Conservation (phyloP, 495 filamentous ascomycete genomes). For the Bacidia rubella region DNA sequence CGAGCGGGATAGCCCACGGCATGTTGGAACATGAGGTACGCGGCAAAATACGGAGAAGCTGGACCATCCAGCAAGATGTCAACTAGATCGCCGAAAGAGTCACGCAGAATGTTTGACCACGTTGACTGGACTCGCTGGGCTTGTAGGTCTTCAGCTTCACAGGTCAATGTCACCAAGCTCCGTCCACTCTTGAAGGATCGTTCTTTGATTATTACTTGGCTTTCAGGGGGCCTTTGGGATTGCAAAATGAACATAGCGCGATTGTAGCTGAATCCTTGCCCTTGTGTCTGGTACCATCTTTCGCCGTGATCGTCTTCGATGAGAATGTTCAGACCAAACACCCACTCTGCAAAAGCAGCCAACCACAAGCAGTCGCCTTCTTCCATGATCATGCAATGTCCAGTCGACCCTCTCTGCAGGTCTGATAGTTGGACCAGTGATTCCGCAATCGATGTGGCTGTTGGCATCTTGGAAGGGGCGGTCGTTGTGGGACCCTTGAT, state of each 20-base stretch:
- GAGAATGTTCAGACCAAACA: constrained; percentile 5
- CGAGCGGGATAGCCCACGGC: no score
- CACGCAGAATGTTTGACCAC: background rate
- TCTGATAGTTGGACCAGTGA: constrained; percentile 1
- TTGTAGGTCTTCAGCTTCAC: background rate
- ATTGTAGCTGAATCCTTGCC: background rate
- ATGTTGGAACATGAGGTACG: no score
- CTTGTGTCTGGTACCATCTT: background rate
- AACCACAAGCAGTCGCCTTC: constrained; percentile 8
- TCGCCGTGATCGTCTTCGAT: background rate
- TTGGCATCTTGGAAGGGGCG: background rate
- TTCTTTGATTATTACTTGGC: background rate
- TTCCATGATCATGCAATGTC: background rate
- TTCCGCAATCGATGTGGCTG: background rate
- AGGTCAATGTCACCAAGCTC: background rate
- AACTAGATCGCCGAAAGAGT: background rate
- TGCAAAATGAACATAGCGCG: background rate
- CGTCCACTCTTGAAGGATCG: background rate
- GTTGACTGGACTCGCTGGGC: background rate
- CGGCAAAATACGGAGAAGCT: no score
- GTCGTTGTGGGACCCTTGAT: background rate
- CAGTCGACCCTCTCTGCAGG: background rate
- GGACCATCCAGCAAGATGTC: no score
- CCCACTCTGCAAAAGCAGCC: constrained; percentile 10
- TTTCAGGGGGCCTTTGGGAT: background rate